Base-by-base conservation (phyloP, 2,329 filamentous ascomycete genomes). In the Epicoccum sorghinum region DNA sequence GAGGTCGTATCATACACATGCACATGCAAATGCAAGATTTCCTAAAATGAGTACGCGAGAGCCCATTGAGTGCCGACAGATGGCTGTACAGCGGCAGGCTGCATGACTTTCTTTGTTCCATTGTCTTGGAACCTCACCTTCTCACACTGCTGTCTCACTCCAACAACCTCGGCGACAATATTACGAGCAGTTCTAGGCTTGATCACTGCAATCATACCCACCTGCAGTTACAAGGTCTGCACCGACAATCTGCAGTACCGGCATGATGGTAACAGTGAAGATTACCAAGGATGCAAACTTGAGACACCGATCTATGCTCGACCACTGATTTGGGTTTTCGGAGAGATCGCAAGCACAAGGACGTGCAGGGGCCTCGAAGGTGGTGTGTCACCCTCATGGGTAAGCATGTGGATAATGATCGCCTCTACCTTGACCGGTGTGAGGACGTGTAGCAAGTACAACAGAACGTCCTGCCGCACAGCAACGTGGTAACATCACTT, bases 301-400 rank as follows among this genome's bases (percentile, higher is more conserved):
- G 30, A 40, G 39, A 27, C 24, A 49, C 14, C 27, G 18, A 36
- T 30, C 41, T 7, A 33, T 9, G 14, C 14, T 37, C 7, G 8
- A 32, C 7, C 3, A 44, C n/a, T 18, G 22, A 7, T 10, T 42
- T 42, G 24, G 29, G 9, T 12, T 42, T 29, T 24, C 18, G 24
- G 13, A 13, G 23, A 4, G 5, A 13, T 7, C 29, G 46, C 42
- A 41, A 13, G 27, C 27, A 46, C n/a, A 30, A 38, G 36, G 4
- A 33, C 10, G 14, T 12, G 24, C 30, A 45, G 36, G 41, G 32
- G 18, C 23, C 10, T 4, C 3, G 24, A 32, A 48, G 9, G 30
- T 46, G 46, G 46, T 46, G 46, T 46, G 37, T 4, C 13, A 37
- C 30, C 24, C 30, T 46, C 52, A 36, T 55, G 46, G 52, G 18